Conservation (phyloP, 2,329 filamentous ascomycete genomes). For the Capronia coronata region DNA sequence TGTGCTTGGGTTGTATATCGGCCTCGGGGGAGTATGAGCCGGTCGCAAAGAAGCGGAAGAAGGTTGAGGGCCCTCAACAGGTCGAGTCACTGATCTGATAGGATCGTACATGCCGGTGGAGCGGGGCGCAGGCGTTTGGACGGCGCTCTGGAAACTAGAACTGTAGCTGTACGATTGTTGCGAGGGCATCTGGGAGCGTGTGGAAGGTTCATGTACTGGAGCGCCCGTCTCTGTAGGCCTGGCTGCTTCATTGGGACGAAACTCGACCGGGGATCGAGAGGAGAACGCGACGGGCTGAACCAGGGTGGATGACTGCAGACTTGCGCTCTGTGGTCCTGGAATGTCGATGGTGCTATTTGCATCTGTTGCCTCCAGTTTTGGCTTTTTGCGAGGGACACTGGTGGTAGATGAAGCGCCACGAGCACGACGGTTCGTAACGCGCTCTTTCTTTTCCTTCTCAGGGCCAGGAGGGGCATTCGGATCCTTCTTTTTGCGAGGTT, state of each 20-base stretch:
- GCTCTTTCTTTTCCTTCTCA: constrained; percentile 30
- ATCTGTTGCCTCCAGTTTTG: constrained; percentile 35
- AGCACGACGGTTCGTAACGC: constrained; percentile 21
- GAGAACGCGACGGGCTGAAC: constrained; percentile 22
- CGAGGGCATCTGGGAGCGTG: constrained; percentile 25
- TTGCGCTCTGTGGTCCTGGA: constrained; percentile 6
- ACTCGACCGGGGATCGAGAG: constrained; percentile 4
- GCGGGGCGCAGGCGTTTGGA: constrained; percentile 24
- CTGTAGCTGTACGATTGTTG: constrained; percentile 40
- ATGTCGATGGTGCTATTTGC: constrained; percentile 15
- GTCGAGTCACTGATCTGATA: constrained; percentile 64
- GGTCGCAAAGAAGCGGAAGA: constrained; percentile 61
- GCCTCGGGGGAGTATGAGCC: constrained; percentile 46
- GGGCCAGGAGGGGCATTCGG: constrained; percentile 27
- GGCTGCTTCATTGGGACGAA: constrained; percentile 12
- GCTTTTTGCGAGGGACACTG: constrained; percentile 44
- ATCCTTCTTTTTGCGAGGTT: constrained; percentile 35
- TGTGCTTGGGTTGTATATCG: constrained; percentile 63
- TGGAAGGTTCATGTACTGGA: constrained; percentile 30
- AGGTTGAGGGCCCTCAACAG: constrained; percentile 42
- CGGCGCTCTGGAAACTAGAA: constrained; percentile 31
- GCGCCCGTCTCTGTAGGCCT: constrained; percentile 38
- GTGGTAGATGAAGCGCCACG: constrained; percentile 29
- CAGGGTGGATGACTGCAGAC: constrained; percentile 22
- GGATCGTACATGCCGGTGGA: constrained; percentile 72